phyloP scores from a whole-genome alignment of 1,284 basidiomycete species.

The Pascua guehoae region DNA sequence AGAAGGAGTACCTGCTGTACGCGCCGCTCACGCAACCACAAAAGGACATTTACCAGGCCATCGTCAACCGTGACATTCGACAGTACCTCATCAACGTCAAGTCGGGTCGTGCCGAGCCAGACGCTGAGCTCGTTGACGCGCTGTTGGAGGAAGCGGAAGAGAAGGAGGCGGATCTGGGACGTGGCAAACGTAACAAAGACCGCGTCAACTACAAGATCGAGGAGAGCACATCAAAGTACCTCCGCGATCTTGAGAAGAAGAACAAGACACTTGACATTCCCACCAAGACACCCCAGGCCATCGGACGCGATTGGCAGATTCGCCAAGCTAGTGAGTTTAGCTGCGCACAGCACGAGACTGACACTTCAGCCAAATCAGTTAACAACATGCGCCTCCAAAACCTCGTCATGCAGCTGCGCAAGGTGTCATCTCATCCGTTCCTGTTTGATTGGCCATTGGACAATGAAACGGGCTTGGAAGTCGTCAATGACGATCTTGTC shows the following conservation, averaged over 20 bases:
- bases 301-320: slow-evolving; percentile 58
- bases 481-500: slow-evolving; percentile 72
- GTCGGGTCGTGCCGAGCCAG: slow-evolving; percentile 23
- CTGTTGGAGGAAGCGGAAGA: slow-evolving; percentile 23
- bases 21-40: slow-evolving; percentile 80
- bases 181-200: slow-evolving; percentile 24
- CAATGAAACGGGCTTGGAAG: slow-evolving; percentile 57
- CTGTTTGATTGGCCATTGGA: slow-evolving; percentile 85
- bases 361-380: slow-evolving; percentile 64
- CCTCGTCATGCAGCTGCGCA: slow-evolving; percentile 89
- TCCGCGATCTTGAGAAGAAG: slow-evolving; percentile 59
- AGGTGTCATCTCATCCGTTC: slow-evolving; percentile 82
- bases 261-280: not conserved
- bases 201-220: slow-evolving; percentile 53
- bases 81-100: slow-evolving; percentile 60
- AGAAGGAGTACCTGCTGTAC: slow-evolving; percentile 94
- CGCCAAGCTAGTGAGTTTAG: slow-evolving; percentile 60
- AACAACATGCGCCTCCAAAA: slow-evolving; percentile 92
- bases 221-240: slow-evolving; percentile 66
- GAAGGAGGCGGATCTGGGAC: slow-evolving; percentile 22
- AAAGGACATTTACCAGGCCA: slow-evolving; percentile 76
- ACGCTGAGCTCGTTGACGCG: not conserved
- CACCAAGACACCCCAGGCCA: slow-evolving; percentile 42
- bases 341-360: not conserved
- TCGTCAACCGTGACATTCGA: slow-evolving; percentile 65